Percentiles rank a stretch among this genome's conserved stretches.
Conservation (phyloP, 257 asterid species). For the Parsonsia alboflavescens region DNA sequence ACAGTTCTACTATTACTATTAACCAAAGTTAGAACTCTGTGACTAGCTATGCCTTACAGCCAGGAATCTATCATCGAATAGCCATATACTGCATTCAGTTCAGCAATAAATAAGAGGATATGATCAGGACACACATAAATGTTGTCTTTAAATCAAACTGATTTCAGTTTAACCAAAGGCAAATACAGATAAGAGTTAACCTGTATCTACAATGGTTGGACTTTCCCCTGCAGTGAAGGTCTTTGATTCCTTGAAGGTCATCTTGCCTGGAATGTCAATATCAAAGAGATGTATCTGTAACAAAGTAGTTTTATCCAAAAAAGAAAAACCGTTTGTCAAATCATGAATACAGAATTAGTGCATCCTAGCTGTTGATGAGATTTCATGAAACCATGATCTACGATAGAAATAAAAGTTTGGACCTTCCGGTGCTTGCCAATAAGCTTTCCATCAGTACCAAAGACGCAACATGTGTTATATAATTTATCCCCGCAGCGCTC, state of each 20-base stretch:
- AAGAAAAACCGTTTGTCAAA: slow-evolving; percentile 6
- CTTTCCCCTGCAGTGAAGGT: slow-evolving; percentile 85
- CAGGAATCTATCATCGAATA: not conserved
- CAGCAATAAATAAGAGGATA: not conserved
- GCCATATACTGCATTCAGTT: not conserved
- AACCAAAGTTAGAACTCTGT: not conserved
- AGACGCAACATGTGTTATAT: slow-evolving; percentile 76
- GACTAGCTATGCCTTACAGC: not conserved
- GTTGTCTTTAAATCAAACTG: slow-evolving; percentile 12
- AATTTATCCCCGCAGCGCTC: slow-evolving; percentile 61
- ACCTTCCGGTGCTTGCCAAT: slow-evolving; percentile 82
- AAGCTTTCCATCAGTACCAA: slow-evolving; percentile 65
- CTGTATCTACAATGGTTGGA: slow-evolving; percentile 84
- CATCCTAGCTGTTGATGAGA: slow-evolving; percentile 1
- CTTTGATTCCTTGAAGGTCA: slow-evolving; percentile 71
- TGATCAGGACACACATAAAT: not conserved
- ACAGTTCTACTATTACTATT: not conserved
- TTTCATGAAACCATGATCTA: slow-evolving; percentile 4
- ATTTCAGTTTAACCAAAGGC: not conserved
- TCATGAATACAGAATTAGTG: slow-evolving; percentile 12
- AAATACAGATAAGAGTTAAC: slow-evolving; percentile 21
- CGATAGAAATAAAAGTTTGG: not conserved
- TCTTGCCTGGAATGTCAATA: slow-evolving; percentile 79
- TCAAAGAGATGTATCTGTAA: slow-evolving; percentile 84
- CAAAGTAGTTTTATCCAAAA: not conserved